Evolutionary conservation across 2,329 filamentous ascomycete species (phyloP).

Genomic region (Cladosporium sp.): DNA sequence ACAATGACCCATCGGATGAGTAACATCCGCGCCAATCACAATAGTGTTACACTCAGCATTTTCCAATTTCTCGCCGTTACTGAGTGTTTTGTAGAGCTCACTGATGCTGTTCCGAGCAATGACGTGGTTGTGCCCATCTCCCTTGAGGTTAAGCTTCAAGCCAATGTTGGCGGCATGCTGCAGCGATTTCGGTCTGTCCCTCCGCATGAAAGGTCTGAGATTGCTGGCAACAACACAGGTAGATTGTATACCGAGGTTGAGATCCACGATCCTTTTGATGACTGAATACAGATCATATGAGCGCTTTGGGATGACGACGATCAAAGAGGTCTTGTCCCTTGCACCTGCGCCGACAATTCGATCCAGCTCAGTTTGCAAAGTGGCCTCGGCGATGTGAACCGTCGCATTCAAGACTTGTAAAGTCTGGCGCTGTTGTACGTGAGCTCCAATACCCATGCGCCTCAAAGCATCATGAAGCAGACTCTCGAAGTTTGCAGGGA

Average conservation of each 20-base stretch:
- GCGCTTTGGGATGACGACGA: slow-evolving; percentile 1
- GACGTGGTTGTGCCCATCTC: slow-evolving; percentile 15
- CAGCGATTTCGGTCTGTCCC: too few relatives aligned
- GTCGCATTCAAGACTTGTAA: too few relatives aligned
- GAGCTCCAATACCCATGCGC: too few relatives aligned
- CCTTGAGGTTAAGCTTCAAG: slow-evolving; percentile 20
- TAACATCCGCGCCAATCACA: slow-evolving; percentile 42
- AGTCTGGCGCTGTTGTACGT: too few relatives aligned
- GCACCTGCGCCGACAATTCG: background rate
- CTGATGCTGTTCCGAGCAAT: background rate
- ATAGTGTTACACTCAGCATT: slow-evolving; percentile 19
- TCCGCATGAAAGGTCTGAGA: too few relatives aligned
- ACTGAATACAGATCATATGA: slow-evolving; percentile 9
- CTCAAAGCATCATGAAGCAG: too few relatives aligned
- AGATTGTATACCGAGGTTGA: background rate
- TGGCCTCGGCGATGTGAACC: too few relatives aligned
- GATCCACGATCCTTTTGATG: slow-evolving; percentile 20
- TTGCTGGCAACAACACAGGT: too few relatives aligned
- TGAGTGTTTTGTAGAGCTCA: background rate
- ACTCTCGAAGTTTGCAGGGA: too few relatives aligned
- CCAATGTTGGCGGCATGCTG: slow-evolving; percentile 16
- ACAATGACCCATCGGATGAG: slow-evolving; percentile 32
- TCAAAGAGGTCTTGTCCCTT: background rate
- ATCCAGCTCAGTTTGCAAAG: too few relatives aligned
- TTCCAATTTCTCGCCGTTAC: too few relatives aligned